Conservation (phyloP, 164 flowering plant species). For the Magnolia sinica region DNA sequence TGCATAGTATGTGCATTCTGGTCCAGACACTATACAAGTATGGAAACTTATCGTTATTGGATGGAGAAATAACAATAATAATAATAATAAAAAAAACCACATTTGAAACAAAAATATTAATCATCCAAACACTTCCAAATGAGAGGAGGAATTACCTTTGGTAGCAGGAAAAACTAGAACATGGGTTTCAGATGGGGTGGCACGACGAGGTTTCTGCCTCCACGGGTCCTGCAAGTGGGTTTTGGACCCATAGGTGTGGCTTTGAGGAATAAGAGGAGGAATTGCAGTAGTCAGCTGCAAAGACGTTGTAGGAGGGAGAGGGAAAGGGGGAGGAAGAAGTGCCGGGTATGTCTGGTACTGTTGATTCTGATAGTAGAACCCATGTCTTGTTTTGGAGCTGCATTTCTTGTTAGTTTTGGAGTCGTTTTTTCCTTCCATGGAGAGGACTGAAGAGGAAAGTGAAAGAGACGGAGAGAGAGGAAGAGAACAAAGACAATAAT, state of each 20-base stretch:
- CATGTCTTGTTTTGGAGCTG: constrained; percentile 32
- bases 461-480: background rate
- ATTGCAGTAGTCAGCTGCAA: constrained; percentile 33
- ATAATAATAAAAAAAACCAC: background rate
- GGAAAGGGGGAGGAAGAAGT: constrained; percentile 68
- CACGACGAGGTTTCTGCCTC: constrained; percentile 36
- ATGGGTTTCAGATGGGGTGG: constrained; percentile 49
- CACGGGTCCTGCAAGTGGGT: constrained; percentile 43
- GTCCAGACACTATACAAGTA: too few relatives aligned
- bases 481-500: background rate
- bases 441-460: background rate
- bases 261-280: constrained; percentile 24
- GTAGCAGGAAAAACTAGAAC: constrained; percentile 28
- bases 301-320: constrained; percentile 24
- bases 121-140: background rate
- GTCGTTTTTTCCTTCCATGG: constrained; percentile 46
- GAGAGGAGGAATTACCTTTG: constrained; percentile 33
- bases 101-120: background rate
- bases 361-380: constrained; percentile 34
- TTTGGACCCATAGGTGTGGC: constrained; percentile 38
- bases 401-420: constrained; percentile 48
- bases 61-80: too few relatives aligned
- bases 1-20: too few relatives aligned
- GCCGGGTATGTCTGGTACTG: constrained; percentile 47
- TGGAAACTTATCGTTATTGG: too few relatives aligned